These are phyloP conservation scores for Coemansia sp. DNA, from an alignment of 192 early-diverging fungal species.

Conservation along the genomic window DNA sequence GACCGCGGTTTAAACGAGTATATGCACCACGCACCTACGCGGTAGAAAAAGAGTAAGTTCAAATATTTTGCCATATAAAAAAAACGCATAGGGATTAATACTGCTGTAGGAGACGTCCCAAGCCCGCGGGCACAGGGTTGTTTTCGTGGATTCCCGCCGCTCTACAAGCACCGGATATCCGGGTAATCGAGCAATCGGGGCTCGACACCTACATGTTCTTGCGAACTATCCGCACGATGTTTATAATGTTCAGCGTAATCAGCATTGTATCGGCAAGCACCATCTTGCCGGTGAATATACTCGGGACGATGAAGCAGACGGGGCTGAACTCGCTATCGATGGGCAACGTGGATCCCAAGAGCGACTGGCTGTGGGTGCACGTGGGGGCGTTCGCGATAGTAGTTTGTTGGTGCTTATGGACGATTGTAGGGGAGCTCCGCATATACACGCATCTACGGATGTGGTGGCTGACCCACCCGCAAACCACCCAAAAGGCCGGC, in stretches of 20 bases:
- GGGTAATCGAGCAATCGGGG: constrained; percentile 58
- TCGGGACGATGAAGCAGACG: constrained; percentile 37
- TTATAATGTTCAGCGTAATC: constrained; percentile 62
- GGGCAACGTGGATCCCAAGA: constrained; percentile 61
- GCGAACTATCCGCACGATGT: constrained; percentile 65
- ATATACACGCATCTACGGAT: constrained; percentile 64
- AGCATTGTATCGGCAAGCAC: constrained; percentile 56
- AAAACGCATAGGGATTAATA: background rate
- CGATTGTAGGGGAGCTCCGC: constrained; percentile 59
- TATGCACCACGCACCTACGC: constrained; percentile 73
- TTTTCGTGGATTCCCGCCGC: constrained; percentile 62
- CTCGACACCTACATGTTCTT: constrained; percentile 81
- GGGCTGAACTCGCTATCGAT: constrained; percentile 67
- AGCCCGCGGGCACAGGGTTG: constrained; percentile 50
- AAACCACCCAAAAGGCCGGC: constrained; percentile 47
- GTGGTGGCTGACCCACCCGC: constrained; percentile 57
- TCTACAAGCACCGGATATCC: constrained; percentile 55
- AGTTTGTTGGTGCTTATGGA: constrained; percentile 33
- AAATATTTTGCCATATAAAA: background rate
- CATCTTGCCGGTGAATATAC: constrained; percentile 70
- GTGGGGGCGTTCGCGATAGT: constrained; percentile 49
- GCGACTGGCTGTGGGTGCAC: constrained; percentile 68
- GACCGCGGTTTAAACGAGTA: constrained; percentile 62
- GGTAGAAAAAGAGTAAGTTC: constrained; percentile 46
- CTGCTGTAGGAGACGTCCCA: constrained; percentile 55